These are phyloP conservation scores for Colletotrichum sojae DNA, from an alignment of 2,329 filamentous ascomycete species.

Conservation along the genomic window DNA sequence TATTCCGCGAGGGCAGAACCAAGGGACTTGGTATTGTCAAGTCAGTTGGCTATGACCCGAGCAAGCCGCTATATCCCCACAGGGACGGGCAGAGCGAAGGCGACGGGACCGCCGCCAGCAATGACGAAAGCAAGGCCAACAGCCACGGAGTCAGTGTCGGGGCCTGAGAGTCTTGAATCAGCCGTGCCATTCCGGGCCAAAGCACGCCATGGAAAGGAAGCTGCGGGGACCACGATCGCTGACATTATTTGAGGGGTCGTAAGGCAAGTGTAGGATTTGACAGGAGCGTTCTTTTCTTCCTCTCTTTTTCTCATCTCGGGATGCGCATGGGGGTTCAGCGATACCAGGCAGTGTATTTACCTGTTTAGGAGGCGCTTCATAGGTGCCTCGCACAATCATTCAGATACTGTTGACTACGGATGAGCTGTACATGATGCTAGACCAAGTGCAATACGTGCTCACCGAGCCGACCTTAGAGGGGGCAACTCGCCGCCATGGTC, in stretches of 20 bases:
- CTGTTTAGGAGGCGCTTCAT: background rate
- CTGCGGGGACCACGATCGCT: background rate
- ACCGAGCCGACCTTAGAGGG: background rate
- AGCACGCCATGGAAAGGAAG: background rate
- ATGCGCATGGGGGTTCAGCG: slow-evolving; percentile 15
- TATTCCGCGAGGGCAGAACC: slow-evolving; percentile 95
- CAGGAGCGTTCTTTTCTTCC: slow-evolving; percentile 2
- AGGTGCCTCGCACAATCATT: slow-evolving; percentile 7
- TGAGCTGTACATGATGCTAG: no score
- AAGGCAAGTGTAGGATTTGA: background rate
- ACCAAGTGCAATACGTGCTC: no score
- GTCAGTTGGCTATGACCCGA: slow-evolving; percentile 85
- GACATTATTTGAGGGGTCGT: background rate
- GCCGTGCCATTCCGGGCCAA: no score
- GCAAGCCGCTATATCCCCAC: slow-evolving; percentile 56
- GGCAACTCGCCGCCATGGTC: slow-evolving; percentile 9
- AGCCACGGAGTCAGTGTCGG: slow-evolving; percentile 34
- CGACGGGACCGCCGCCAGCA: background rate
- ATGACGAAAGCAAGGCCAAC: slow-evolving; percentile 26
- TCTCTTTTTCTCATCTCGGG: background rate
- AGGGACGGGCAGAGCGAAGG: slow-evolving; percentile 10
- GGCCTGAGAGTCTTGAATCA: slow-evolving; percentile 9
- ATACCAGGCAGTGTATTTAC: slow-evolving; percentile 25
- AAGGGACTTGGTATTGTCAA: slow-evolving; percentile 98
- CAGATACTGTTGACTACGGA: no score